Base-by-base conservation (phyloP, 2,329 filamentous ascomycete species). In the Neofusicoccum sp. region DNA sequence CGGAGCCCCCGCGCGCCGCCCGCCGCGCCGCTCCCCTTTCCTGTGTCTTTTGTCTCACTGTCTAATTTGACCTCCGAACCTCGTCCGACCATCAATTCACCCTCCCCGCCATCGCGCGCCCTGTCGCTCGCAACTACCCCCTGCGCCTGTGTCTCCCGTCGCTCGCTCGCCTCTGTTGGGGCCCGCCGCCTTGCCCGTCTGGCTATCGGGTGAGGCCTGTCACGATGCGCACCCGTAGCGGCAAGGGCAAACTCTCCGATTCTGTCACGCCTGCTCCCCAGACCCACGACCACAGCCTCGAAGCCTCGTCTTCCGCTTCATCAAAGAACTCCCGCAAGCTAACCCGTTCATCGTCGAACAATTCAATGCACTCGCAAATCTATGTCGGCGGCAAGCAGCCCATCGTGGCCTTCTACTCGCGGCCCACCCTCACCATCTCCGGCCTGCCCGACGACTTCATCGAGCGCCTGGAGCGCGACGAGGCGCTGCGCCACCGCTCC, bases 261-360 rank as follows among this genome's bases (percentile, higher is more conserved):
- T 56, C 61, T 45, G 48, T 44, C 45, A 63, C 54, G 61, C 61
- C 61, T 48, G 49, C 50, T 56, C 50, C 61, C 43, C 61, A 54
- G 22, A 31, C 44, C 61, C 28, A 12, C 49, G 52, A 63, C 54
- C 29, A 58, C 60, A 56, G 50, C 44, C 44, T 44, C 61, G 56
- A 58, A 37, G 33, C 28, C 8, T 62, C 59, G 31, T 50, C 59
- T 11, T 52, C 61, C 12, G 16, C 31, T 16, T 62, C 61, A 16
- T 56, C 61, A 34, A 56, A 41, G 68, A 65, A 16, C 44, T 71
- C 39, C 69, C 71, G n/a, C 69, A 54, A 56, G 28, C 49, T 62
- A 33, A 76, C 75, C 44, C 71, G 75, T 16, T 73, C 73, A 41
- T 71, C 71, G 41, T 76, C 74, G n/a, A 73, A 71, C 56, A 69